These are phyloP conservation scores for Phlegmacium glaucopus DNA, from an alignment of 768 basidiomycete species.

Conservation along the genomic window DNA sequence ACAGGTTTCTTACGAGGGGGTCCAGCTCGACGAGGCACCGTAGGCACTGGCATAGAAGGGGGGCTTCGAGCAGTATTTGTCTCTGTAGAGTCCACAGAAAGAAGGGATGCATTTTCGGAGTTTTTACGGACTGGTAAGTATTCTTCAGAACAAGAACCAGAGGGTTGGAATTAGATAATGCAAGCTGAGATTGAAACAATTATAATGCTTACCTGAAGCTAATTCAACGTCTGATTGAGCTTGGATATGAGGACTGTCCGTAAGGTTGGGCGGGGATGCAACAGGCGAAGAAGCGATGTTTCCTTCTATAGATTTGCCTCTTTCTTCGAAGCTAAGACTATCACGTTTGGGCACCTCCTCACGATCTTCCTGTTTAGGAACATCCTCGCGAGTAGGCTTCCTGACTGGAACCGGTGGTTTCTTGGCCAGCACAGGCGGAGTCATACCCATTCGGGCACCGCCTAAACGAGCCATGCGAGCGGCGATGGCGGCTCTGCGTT, in stretches of 20 bases:
- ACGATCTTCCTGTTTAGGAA: conserved; percentile 13
- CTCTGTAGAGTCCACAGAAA: conserved; percentile 24
- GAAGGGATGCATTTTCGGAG: conserved; percentile 22
- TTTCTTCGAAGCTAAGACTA: conserved; percentile 4
- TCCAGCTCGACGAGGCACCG: conserved; percentile 67
- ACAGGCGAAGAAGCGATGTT: background rate
- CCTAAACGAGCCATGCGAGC: conserved; percentile 93
- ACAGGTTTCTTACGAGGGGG: conserved; percentile 68
- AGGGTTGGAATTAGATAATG: background rate
- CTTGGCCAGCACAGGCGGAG: conserved; percentile 64
- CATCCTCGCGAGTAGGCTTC: conserved; percentile 24
- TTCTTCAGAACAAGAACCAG: background rate
- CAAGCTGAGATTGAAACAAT: background rate
- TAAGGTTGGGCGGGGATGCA: conserved; percentile 7
- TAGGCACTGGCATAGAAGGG: conserved; percentile 69
- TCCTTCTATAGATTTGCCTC: conserved; percentile 2
- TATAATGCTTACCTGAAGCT: conserved; percentile 10
- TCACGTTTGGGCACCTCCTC: conserved; percentile 10
- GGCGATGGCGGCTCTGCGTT: conserved; percentile 82
- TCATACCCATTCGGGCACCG: conserved; percentile 80
- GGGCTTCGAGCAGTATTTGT: conserved; percentile 37
- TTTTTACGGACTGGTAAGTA: conserved; percentile 18
- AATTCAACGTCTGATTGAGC: background rate
- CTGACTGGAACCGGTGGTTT: conserved; percentile 31
- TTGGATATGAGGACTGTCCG: background rate